Base-by-base conservation (phyloP, 768 basidiomycete genomes). In the Phaeotremella skinneri region DNA sequence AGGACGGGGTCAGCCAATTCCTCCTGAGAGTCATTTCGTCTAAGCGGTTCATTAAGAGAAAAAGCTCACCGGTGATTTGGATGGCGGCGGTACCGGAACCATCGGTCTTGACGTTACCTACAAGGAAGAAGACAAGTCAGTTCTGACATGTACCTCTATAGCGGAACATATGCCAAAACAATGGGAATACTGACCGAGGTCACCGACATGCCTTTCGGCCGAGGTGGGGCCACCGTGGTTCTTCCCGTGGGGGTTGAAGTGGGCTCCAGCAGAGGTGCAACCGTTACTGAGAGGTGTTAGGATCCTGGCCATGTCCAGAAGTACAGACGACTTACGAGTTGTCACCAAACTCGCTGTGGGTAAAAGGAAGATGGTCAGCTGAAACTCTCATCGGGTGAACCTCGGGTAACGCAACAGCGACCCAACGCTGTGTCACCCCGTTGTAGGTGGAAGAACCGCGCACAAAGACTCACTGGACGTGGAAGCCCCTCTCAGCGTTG, bases 41-140 rank as follows among this genome's bases (percentile, higher is more conserved):
- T n/a, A n/a, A n/a, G n/a, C n/a, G n/a, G n/a, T n/a, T n/a, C n/a
- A n/a, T n/a, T n/a, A 50, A 30, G 32, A 17, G 29, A 7, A 14
- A 37, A 3, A 23, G 62, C 70, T 54, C 42, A 72, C 70, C 71
- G 49, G 81, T 77, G 66, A 90, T 80, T 17, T 78, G 80, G 72
- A 90, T 81, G 9, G 70, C 74, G 13, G 85, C 86, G 17, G 78
- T 78, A 48, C 89, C 90, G 31, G 77, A 64, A 20, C 74, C 76
- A 70, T 91, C 82, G 48, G 83, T 81, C 67, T 82, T 65, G 70
- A 91, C 83, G 70, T 91, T 90, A 4, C 89, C 89, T 61, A 88
- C 13, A 30, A 30, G 26, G 5, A 11, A 4, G 30, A 9, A 25
- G n/a, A n/a, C n/a, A n/a, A n/a, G n/a, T n/a, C n/a, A n/a, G n/a